Conservation (phyloP, 805 yeast genomes). For the Ogataea paraovalis region DNA sequence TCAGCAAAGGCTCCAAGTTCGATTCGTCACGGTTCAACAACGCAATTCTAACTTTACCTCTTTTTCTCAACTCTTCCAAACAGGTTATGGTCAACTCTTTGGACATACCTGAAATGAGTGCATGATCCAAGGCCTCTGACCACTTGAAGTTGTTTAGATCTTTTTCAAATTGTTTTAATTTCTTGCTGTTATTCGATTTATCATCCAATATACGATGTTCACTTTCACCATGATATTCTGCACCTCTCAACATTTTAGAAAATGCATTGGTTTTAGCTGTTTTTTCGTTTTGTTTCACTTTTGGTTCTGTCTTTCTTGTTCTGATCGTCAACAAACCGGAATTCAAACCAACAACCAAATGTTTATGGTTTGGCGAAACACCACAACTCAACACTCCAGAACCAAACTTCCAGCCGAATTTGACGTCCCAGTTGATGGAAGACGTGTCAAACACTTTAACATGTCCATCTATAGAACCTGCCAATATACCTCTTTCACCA, state of each 20-base stretch:
- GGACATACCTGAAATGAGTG: constrained; percentile 73
- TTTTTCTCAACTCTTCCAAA: constrained; percentile 75
- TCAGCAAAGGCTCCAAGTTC: constrained; percentile 71
- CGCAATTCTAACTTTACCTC: constrained; percentile 86
- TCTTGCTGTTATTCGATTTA: constrained; percentile 46
- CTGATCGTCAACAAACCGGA: constrained; percentile 86
- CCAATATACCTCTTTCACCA: constrained; percentile 74
- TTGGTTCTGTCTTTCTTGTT: constrained; percentile 72
- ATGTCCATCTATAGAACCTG: constrained; percentile 96
- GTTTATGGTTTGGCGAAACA: constrained; percentile 82
- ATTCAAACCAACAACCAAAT: constrained; percentile 87
- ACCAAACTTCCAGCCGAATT: constrained; percentile 96
- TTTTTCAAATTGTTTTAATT: constrained; percentile 76
- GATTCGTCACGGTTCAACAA: constrained; percentile 81
- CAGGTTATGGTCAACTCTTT: constrained; percentile 80
- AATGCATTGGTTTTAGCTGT: constrained; percentile 55
- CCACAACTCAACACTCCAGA: constrained; percentile 89
- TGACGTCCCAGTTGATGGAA: constrained; percentile 74
- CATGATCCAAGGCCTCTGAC: constrained; percentile 88
- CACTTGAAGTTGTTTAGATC: constrained; percentile 85
- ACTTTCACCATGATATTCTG: constrained; percentile 85
- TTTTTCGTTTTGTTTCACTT: constrained; percentile 47
- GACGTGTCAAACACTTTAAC: constrained; percentile 87
- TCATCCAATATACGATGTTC: constrained; percentile 71
- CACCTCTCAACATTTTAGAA: constrained; percentile 82